Percentiles rank a stretch among this genome's conserved stretches.
Evolutionary conservation across 169 alveolate species (phyloP).

Genomic region (Plasmodium vinckei): DNA sequence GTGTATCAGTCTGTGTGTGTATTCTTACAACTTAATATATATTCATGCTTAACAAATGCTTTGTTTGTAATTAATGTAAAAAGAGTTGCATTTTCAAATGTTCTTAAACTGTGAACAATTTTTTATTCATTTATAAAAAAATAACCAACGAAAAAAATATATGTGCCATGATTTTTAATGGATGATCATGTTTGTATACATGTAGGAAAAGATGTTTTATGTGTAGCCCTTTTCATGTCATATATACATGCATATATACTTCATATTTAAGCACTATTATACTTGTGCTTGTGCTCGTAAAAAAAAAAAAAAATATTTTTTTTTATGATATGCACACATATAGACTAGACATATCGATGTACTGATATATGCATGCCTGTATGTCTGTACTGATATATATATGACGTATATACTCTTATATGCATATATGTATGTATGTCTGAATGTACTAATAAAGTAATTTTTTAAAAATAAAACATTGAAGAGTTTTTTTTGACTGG

Average conservation of each 20-base stretch:
- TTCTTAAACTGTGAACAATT: no score
- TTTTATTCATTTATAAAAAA: no score
- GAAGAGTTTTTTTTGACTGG: neutral
- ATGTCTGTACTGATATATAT: neutral
- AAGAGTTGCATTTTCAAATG: no score
- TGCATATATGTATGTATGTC: constrained; percentile 15
- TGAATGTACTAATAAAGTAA: neutral
- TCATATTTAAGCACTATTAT: neutral
- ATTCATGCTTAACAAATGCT: no score
- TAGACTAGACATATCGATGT: no score
- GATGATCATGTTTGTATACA: no score
- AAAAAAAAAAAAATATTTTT: neutral
- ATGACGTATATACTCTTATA: neutral
- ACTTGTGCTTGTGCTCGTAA: neutral
- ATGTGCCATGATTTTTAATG: no score
- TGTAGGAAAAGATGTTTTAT: no score
- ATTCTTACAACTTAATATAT: no score
- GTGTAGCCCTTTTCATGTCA: neutral
- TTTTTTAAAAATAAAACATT: neutral
- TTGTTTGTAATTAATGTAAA: no score
- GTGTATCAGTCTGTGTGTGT: no score
- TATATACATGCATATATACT: neutral
- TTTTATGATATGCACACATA: neutral
- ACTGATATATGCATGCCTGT: constrained; percentile 1
- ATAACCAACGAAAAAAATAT: no score